Percentiles rank a stretch among this genome's conserved stretches.
Conservation (phyloP, 169 alveolate species). For the Plasmodium inui region DNA sequence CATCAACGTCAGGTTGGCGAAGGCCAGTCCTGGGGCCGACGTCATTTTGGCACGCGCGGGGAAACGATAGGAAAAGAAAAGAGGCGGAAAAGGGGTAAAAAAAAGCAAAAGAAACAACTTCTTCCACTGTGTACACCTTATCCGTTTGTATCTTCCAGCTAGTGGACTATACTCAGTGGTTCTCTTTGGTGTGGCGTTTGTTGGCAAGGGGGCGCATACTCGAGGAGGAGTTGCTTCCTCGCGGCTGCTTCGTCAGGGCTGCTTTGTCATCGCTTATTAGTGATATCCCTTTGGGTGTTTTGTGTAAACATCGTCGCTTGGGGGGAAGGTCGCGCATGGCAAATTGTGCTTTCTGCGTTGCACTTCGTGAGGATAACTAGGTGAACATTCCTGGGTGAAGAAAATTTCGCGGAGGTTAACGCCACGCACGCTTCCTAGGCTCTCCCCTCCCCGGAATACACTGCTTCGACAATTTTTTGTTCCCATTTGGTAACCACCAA, state of each 20-base stretch:
- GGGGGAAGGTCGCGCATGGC: not conserved
- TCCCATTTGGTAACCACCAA: not conserved
- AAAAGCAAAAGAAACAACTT: not conserved
- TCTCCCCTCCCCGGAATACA: not conserved
- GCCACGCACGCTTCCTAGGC: not conserved
- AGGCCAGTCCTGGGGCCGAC: constrained; percentile 81
- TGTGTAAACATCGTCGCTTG: not conserved
- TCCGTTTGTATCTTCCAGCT: not conserved
- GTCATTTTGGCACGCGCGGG: not conserved
- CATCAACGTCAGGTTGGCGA: constrained; percentile 84
- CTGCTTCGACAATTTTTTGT: not conserved
- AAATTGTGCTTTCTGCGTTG: not conserved
- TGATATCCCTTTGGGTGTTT: not conserved
- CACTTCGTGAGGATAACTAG: too few relatives aligned
- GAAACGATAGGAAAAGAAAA: not conserved
- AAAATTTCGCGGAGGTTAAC: not conserved
- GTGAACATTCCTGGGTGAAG: not conserved
- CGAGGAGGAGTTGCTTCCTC: not conserved
- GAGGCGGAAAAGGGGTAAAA: not conserved
- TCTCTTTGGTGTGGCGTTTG: not conserved
- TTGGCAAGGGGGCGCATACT: not conserved
- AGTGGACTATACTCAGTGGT: not conserved
- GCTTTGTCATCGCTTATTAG: too few relatives aligned
- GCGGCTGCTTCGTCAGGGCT: not conserved
- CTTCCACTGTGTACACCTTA: not conserved